Percentiles rank a stretch among this genome's conserved stretches.
Evolutionary conservation across 2,329 filamentous ascomycete genomes (phyloP).

Genomic region (Dactylellina drechsleri): DNA sequence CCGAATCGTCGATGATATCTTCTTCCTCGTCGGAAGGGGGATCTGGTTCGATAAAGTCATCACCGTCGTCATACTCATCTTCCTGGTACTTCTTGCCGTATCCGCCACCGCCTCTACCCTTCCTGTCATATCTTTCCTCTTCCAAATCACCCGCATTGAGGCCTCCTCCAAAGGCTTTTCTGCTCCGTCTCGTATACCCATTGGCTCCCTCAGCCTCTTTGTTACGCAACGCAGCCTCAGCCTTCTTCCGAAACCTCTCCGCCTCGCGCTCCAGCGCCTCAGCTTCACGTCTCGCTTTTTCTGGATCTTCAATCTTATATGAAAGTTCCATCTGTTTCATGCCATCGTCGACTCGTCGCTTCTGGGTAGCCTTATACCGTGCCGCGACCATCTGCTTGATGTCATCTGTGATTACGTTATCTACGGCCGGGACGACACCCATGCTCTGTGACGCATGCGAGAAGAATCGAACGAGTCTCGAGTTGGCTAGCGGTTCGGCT

Average conservation of each 20-base stretch:
- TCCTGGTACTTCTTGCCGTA: slow-evolving; percentile 65
- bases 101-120: slow-evolving; percentile 64
- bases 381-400: slow-evolving; percentile 71
- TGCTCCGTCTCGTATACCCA: slow-evolving; percentile 19
- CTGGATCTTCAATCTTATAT: slow-evolving; percentile 66
- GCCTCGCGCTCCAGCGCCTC: slow-evolving; percentile 66
- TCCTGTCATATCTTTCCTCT: slow-evolving; percentile 66
- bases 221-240: slow-evolving; percentile 65
- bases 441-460: slow-evolving; percentile 72
- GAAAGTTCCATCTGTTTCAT: slow-evolving; percentile 45
- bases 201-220: slow-evolving; percentile 66
- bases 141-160: slow-evolving; percentile 70
- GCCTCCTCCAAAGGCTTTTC: slow-evolving; percentile 63
- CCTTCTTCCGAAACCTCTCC: slow-evolving; percentile 65
- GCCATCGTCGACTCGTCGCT: slow-evolving; percentile 64
- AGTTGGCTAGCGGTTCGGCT: slow-evolving; percentile 69
- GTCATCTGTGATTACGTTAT: slow-evolving; percentile 71
- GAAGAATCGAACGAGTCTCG: slow-evolving; percentile 70
- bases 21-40: slow-evolving; percentile 60
- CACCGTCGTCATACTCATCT: slow-evolving; percentile 68
- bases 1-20: slow-evolving; percentile 57
- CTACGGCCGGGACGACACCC: slow-evolving; percentile 68
- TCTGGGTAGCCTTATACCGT: slow-evolving; percentile 63
- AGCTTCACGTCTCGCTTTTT: slow-evolving; percentile 70
- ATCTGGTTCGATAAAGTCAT: slow-evolving; percentile 64